Conservation (phyloP, 441 rosid genomes). For the Adansonia gregorii region DNA sequence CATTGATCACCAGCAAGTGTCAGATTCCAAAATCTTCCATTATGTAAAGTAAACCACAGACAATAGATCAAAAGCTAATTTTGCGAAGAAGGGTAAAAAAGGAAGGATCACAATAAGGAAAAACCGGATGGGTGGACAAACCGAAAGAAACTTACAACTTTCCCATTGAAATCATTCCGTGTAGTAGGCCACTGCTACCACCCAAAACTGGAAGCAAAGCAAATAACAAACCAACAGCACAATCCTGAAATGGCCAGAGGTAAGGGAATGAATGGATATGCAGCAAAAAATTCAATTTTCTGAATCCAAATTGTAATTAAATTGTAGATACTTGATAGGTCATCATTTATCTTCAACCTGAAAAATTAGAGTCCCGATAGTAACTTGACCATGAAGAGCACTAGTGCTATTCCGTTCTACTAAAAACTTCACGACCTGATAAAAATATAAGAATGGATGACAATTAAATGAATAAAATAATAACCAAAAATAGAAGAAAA, state of each 20-base stretch:
- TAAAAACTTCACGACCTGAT: conserved; percentile 92
- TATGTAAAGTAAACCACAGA: conserved; percentile 13
- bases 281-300: conserved; percentile 27
- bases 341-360: conserved; percentile 55
- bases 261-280: conserved; percentile 31
- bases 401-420: conserved; percentile 70
- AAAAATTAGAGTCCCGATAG: conserved; percentile 92
- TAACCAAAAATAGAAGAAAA: conserved; percentile 21
- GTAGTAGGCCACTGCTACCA: conserved; percentile 80
- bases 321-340: not conserved
- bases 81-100: conserved; percentile 15
- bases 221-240: conserved; percentile 91
- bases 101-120: not conserved
- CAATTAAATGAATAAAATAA: conserved; percentile 20
- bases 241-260: conserved; percentile 60
- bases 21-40: conserved; percentile 4
- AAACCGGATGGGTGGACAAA: conserved; percentile 1
- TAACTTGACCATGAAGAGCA: conserved; percentile 93
- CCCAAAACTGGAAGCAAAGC: conserved; percentile 98
- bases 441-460: conserved; percentile 25
- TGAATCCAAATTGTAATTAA: conserved; percentile 24
- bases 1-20: conserved; percentile 29
- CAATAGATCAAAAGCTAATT: conserved; percentile 19
- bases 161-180: conserved; percentile 92
- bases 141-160: conserved; percentile 68